Percentiles rank a stretch among this genome's conserved stretches.
Conservation (phyloP, 305 asterid species). For the Fraxinus angustifolia region DNA sequence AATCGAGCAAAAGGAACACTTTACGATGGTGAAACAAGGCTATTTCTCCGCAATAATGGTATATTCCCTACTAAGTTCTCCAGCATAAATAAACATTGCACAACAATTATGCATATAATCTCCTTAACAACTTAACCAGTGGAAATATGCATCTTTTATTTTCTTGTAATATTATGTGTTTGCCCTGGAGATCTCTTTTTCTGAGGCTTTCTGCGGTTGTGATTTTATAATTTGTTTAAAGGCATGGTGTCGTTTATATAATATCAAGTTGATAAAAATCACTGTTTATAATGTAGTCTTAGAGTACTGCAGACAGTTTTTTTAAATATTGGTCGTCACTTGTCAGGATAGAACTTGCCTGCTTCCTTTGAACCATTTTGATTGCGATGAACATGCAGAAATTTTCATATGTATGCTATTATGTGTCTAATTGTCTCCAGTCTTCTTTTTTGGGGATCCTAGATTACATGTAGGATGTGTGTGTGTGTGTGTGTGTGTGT, state of each 20-base stretch:
- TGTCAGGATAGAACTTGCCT: not conserved
- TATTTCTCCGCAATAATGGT: slow-evolving; percentile 82
- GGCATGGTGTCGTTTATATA: not conserved
- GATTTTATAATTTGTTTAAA: not conserved
- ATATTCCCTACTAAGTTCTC: slow-evolving; percentile 21
- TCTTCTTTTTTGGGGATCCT: not conserved
- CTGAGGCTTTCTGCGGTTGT: not conserved
- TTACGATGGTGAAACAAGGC: slow-evolving; percentile 95
- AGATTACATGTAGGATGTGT: not conserved
- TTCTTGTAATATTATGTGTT: not conserved
- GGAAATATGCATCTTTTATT: not conserved
- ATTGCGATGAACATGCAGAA: not conserved
- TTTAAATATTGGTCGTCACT: not conserved
- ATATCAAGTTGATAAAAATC: not conserved
- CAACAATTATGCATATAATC: not conserved
- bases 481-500: not conserved
- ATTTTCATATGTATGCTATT: slow-evolving; percentile 6
- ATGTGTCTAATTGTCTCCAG: not conserved
- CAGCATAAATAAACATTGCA: not conserved
- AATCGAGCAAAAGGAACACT: slow-evolving; percentile 97
- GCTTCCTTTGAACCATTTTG: not conserved
- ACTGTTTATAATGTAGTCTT: slow-evolving; percentile 3
- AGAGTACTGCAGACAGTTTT: not conserved
- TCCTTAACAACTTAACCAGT: not conserved
- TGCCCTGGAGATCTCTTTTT: not conserved